Base-by-base conservation (phyloP, 495 filamentous ascomycete genomes). In the Hypoxylon rickii region DNA sequence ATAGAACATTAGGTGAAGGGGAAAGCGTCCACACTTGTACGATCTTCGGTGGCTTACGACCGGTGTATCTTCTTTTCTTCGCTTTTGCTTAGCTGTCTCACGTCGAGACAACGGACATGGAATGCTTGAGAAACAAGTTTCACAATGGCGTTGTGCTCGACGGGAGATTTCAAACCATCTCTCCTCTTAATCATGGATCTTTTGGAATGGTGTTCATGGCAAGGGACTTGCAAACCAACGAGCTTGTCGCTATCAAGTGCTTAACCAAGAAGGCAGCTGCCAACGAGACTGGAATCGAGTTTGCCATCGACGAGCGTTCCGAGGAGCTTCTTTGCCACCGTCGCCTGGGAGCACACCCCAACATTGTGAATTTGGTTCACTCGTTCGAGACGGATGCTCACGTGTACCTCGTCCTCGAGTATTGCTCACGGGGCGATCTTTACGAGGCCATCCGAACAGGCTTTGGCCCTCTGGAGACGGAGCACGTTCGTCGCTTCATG, bases 161-260 rank as follows among this genome's bases (percentile, higher is more conserved):
- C 72, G 89, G 88, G 60, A 92, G 95, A 51, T 98, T 94, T 71
- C 82, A 87, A 71, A 93, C 90, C 33, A 77, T 96, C 66, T 89
- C 91, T 64, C 92, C 92, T 32, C 89, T 98, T 76, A 97, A 98
- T 68, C 90, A 97, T 81, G 94, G 94, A 63, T 98, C 94, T 18
- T 98, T 97, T 68, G 94, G 94, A 58, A 92, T 96, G 88, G 94
- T 98, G 60, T 96, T 96, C 73, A 84, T 91, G 72, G 95, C 94
- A 45, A 87, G 77, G 63, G 92, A 98, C 73, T 79, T 77, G 51
- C 61, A 74, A 58, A 96, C 86, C 51, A 81, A 83, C 55, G 77
- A 92, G 50, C 78, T 84, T 47, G 94, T 98, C 51, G 94, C 94
- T 44, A 86, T 98, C 80, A 98, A 98, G 68, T 95, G 92, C 66